phyloP scores from a whole-genome alignment of 768 basidiomycete genomes.

The Pisolithus tinctorius region DNA sequence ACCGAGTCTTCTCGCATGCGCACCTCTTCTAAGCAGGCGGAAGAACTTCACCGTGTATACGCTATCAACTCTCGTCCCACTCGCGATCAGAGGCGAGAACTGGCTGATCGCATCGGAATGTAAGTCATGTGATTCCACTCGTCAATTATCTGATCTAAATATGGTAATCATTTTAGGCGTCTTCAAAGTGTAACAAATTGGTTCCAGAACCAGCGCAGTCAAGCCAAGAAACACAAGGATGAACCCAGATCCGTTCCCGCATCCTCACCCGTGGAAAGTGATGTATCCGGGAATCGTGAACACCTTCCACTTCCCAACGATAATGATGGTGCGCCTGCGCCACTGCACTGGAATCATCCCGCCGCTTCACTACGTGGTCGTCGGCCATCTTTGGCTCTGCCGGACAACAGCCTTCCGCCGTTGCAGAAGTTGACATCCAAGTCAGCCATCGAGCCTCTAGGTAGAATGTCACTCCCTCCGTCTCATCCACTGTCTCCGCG shows the following conservation, averaged over 20 bases:
- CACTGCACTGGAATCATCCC: conserved; percentile 10
- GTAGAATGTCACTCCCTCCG: conserved; percentile 27
- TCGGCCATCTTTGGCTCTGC: conserved; percentile 23
- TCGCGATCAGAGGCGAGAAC: conserved; percentile 55
- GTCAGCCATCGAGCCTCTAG: conserved; percentile 16
- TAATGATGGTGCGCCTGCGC: conserved; percentile 2
- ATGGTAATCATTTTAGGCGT: conserved; percentile 43
- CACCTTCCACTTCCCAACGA: conserved; percentile 1
- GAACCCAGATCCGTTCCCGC: conserved; percentile 31
- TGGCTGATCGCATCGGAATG: conserved; percentile 72
- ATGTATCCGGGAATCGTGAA: neutral
- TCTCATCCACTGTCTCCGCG: conserved; percentile 26
- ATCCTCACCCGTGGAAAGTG: conserved; percentile 20
- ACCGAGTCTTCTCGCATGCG: conserved; percentile 42
- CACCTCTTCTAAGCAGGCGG: conserved; percentile 57
- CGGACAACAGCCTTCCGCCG: conserved; percentile 14
- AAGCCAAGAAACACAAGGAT: conserved; percentile 65
- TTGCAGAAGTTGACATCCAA: conserved; percentile 7
- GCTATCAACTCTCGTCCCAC: conserved; percentile 60
- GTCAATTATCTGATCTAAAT: conserved; percentile 13
- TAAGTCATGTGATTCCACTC: conserved; percentile 33
- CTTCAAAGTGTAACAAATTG: conserved; percentile 78
- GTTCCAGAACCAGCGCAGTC: conserved; percentile 83
- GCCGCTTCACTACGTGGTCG: conserved; percentile 23
- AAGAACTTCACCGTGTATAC: conserved; percentile 64